phyloP scores from a whole-genome alignment of 148 eudicot genomes.

The Cornus florida region DNA sequence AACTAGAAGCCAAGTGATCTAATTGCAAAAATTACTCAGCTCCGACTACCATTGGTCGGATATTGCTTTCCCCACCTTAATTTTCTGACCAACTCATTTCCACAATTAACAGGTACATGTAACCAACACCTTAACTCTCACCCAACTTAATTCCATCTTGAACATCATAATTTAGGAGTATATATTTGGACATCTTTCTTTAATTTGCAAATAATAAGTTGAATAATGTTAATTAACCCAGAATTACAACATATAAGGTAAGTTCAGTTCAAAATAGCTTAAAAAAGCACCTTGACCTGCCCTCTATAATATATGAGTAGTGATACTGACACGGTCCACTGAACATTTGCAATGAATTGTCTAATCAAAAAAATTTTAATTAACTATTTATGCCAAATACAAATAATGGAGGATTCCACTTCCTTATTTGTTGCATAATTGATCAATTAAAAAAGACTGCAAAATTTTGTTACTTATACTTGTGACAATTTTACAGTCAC shows the following conservation, averaged over 20 bases:
- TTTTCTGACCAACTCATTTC: neutral
- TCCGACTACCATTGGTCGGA: constrained; percentile 10
- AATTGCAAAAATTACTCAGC: neutral
- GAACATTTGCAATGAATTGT: too few species aligned
- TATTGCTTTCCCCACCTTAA: neutral
- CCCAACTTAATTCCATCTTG: neutral
- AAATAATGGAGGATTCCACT: too few species aligned
- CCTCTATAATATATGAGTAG: too few species aligned
- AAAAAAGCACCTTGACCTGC: neutral
- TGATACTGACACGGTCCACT: too few species aligned
- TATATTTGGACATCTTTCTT: neutral
- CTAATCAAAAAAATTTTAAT: too few species aligned
- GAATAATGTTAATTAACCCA: neutral
- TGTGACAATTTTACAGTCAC: too few species aligned
- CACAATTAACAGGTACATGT: neutral
- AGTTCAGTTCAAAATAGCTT: neutral
- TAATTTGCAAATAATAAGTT: neutral
- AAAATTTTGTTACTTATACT: too few species aligned
- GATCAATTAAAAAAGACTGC: too few species aligned
- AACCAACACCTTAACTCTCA: neutral
- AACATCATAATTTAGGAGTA: neutral
- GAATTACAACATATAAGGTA: too few species aligned
- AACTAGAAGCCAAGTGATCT: neutral
- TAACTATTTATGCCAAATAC: too few species aligned
- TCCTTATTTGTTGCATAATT: too few species aligned